These are phyloP conservation scores for Eimeria necatrix DNA, from an alignment of 169 alveolate species.

Conservation along the genomic window DNA sequence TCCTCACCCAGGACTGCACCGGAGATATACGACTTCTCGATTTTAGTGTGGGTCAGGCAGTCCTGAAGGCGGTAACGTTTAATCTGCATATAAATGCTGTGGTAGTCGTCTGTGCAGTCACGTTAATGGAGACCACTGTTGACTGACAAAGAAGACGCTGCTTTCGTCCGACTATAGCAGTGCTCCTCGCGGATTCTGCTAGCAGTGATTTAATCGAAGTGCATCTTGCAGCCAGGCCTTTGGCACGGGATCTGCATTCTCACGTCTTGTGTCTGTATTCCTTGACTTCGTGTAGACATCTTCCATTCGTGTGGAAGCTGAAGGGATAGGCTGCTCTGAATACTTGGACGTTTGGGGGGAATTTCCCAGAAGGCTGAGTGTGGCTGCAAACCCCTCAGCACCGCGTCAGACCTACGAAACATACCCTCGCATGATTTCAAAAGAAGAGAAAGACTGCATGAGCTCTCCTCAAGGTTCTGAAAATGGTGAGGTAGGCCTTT, in stretches of 20 bases:
- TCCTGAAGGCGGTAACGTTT: neutral
- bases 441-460: too few species aligned
- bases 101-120: too few species aligned
- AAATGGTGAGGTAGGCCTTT: neutral
- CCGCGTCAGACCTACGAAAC: neutral
- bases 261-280: neutral
- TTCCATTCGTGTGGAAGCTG: conserved; percentile 60
- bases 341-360: conserved; percentile 65
- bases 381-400: conserved; percentile 4
- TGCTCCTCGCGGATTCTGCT: neutral
- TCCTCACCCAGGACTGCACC: neutral
- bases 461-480: neutral
- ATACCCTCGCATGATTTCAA: too few species aligned
- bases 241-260: neutral
- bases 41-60: neutral
- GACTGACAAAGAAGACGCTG: too few species aligned
- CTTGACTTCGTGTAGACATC: conserved; percentile 18
- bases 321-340: conserved; percentile 49
- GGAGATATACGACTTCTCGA: conserved; percentile 65
- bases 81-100: neutral
- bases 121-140: too few species aligned
- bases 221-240: neutral
- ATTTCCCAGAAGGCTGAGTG: conserved; percentile 35
- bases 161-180: too few species aligned
- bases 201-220: neutral